Percentiles rank a stretch among this genome's conserved stretches.
phyloP scores from a whole-genome alignment of 2,329 filamentous ascomycete genomes.

The Penicillium expansum region DNA sequence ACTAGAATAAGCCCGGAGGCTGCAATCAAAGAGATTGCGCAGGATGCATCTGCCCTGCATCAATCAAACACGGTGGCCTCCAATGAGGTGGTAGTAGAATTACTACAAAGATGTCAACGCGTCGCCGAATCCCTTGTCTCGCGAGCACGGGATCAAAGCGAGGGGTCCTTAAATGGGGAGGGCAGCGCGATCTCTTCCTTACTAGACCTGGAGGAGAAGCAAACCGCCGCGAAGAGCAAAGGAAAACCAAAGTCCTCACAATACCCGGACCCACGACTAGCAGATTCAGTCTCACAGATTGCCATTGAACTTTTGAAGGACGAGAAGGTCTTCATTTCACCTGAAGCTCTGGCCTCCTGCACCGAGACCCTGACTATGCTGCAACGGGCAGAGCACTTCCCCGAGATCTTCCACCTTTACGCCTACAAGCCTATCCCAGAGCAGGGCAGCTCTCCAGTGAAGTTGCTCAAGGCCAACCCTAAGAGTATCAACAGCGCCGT shows the following conservation, averaged over 20 bases:
- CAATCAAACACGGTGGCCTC: conserved; percentile 32
- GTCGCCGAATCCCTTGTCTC: conserved; percentile 33
- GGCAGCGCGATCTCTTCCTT: conserved; percentile 42
- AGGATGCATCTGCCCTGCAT: conserved; percentile 30
- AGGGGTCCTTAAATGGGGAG: conserved; percentile 22
- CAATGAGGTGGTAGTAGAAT: conserved; percentile 33
- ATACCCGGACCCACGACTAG: conserved; percentile 36
- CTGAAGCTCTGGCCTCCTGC: conserved; percentile 69
- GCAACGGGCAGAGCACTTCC: conserved; percentile 70
- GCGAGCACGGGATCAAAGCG: conserved; percentile 23
- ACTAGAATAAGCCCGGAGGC: conserved; percentile 17
- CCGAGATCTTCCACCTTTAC: conserved; percentile 76
- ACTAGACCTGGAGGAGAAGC: conserved; percentile 42
- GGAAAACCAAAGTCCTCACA: conserved; percentile 25
- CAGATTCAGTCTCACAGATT: conserved; percentile 50
- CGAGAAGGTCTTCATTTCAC: conserved; percentile 76
- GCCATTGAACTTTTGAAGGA: conserved; percentile 71
- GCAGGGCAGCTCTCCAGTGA: conserved; percentile 57
- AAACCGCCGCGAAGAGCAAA: conserved; percentile 16
- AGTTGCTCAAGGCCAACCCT: conserved; percentile 63
- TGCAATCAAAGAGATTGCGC: conserved; percentile 32
- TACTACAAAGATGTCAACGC: conserved; percentile 37
- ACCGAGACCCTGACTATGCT: conserved; percentile 73
- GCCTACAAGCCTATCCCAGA: conserved; percentile 74
- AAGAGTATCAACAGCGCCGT: conserved; percentile 70